A percentile compares a stretch with the other conserved stretches of the same genome.
phyloP scores from a whole-genome alignment of 805 yeast genomes.

The Cyberlindnera xishuangbannaensis region DNA sequence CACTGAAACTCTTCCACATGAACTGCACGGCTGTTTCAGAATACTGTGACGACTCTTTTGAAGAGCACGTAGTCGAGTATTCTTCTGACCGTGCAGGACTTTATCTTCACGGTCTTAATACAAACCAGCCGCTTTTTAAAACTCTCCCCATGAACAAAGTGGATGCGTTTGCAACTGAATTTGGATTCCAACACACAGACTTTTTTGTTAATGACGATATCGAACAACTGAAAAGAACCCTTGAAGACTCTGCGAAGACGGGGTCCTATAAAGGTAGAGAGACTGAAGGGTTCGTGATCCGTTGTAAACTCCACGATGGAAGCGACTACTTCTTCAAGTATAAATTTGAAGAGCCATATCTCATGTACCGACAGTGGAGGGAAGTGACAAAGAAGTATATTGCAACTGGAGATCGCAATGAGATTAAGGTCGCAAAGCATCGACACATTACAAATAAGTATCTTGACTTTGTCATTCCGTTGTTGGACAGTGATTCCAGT shows the following conservation, averaged over 20 bases:
- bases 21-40: conserved; percentile 87
- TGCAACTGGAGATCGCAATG: conserved; percentile 20
- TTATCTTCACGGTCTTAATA: conserved; percentile 84
- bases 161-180: conserved; percentile 48
- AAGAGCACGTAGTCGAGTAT: conserved; percentile 87
- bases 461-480: conserved; percentile 55
- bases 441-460: conserved; percentile 59
- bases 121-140: conserved; percentile 53
- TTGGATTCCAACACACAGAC: conserved; percentile 66
- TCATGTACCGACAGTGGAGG: conserved; percentile 85
- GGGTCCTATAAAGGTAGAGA: conserved; percentile 72
- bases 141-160: conserved; percentile 65
- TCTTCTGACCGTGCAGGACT: conserved; percentile 64
- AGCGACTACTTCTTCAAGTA: conserved; percentile 77
- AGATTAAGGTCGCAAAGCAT: conserved; percentile 45
- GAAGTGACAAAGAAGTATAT: conserved; percentile 71
- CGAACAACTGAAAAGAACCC: conserved; percentile 39
- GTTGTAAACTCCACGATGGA: conserved; percentile 40
- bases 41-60: conserved; percentile 86
- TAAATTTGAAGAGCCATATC: conserved; percentile 93
- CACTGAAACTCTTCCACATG: conserved; percentile 39
- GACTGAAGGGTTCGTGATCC: conserved; percentile 89
- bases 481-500: conserved; percentile 44
- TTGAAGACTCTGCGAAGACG: conserved; percentile 50
- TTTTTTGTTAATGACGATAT: conserved; percentile 36